These are phyloP conservation scores for Saccharomycopsis phalli DNA, from an alignment of 1,139 yeast species.

Conservation along the genomic window DNA sequence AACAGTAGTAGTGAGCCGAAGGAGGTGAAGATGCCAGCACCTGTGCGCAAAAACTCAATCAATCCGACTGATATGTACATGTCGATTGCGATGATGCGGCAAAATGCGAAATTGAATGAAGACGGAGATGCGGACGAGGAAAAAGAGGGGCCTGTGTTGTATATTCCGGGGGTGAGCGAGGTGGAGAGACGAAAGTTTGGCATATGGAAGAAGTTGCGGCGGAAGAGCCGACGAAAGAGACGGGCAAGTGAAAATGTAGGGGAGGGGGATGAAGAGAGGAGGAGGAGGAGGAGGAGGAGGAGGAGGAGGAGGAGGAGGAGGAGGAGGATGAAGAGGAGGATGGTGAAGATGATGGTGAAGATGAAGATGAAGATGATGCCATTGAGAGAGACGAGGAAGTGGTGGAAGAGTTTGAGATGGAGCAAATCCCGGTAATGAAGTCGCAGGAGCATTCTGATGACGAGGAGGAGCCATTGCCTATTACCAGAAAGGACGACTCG, in stretches of 20 bases:
- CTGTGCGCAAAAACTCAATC: slow-evolving; percentile 40
- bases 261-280: slow-evolving; percentile 14
- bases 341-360: slow-evolving; percentile 22
- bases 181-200: slow-evolving; percentile 31
- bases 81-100: slow-evolving; percentile 70
- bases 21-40: slow-evolving; percentile 36
- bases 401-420: slow-evolving; percentile 18
- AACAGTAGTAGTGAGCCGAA: no score
- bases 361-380: slow-evolving; percentile 24
- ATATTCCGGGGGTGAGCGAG: slow-evolving; percentile 73
- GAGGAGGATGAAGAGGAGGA: slow-evolving; percentile 16
- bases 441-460: not conserved
- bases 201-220: not conserved
- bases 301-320: slow-evolving; percentile 20
- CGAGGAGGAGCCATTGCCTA: not conserved
- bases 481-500: not conserved
- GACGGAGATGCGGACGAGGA: slow-evolving; percentile 27
- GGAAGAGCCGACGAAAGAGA: not conserved
- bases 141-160: slow-evolving; percentile 74
- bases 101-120: slow-evolving; percentile 2
- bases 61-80: slow-evolving; percentile 79
- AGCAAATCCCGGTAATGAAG: slow-evolving; percentile 3
- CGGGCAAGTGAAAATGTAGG: slow-evolving; percentile 6
- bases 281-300: slow-evolving; percentile 16
- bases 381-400: no score